Base-by-base conservation (phyloP, 306 rosid genomes). In the Trifolium dubium region DNA sequence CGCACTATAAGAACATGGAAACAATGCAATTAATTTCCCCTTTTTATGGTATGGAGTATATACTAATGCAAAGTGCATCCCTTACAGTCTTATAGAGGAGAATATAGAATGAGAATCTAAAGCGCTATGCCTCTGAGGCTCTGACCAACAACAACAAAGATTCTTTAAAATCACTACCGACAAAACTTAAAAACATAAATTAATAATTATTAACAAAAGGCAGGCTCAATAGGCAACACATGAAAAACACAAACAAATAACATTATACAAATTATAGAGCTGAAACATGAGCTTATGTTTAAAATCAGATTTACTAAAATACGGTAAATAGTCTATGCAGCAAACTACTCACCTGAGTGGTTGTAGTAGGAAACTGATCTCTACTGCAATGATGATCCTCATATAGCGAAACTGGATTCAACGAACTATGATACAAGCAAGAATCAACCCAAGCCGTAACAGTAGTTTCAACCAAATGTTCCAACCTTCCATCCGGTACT, bases 311-410 rank as follows among this genome's bases (percentile, higher is more conserved):
- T 43, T 43, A 43, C 49, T 43, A 43, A 43, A 43, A 43, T 4
- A 43, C n/a, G 23, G 23, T 23, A 23, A 23, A 23, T 23, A 23
- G 23, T 23, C 23, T 23, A 23, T 1, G 23, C 23, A 23, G 23
- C 23, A 23, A 23, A 23, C 23, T 23, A 23, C 86, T 37, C 75
- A 86, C 98, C 97, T 94, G 96, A 75, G 86, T 79, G 11, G 92
- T 91, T 80, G 85, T 79, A 2, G 92, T 88, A 49, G 98, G 97
- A 71, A 94, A 80, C 69, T 74, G 82, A 79, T 89, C 95, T 80
- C 88, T 87, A 67, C 91, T 66, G 65, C 96, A 93, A 65, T 59
- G 31, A 80, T 89, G 98, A 74, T 91, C 94, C 64, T 85, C 90
- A 65, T 78, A 93, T 64, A 93, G 88, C 5, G 97, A 93, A 72